Base-by-base conservation (phyloP, 768 basidiomycete species). In the Tricholoma hemisulphureum region DNA sequence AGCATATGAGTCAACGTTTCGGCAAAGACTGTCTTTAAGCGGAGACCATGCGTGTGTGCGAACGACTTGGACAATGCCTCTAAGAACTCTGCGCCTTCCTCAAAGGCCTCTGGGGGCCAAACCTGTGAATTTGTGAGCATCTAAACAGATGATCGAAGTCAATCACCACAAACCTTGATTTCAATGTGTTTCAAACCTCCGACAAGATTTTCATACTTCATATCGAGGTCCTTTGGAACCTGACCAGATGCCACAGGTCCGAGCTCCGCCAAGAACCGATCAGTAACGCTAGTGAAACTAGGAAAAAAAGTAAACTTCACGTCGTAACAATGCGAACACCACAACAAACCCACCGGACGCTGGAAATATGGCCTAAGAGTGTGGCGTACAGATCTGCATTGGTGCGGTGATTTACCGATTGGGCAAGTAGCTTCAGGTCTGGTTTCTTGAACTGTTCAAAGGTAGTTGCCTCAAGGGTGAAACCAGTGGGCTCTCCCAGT, bases 21-120 rank as follows among this genome's bases (percentile, higher is more conserved):
- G 1, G 93, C 91, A 69, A 95, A 96, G 11, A 88, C 85, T 20
- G 82, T 82, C 72, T 96, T 97, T 58, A 97, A 74, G 37, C 86
- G 82, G 39, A 86, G 76, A 7, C 95, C 95, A 64, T 95, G 94
- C 0, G 91, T 85, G 62, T 91, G 85, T 43, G 83, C 85, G 64
- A 92, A 97, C 0, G 88, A 86, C 65, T 87, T 89, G 2, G 94
- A 89, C 16, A 97, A 72, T 6, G 86, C 83, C 58, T 92, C 88
- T 72, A 97, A 73, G 63, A 96, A 97, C 63, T 98, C 95, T 2
- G 94, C 89, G 3, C 90, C 92, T 70, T 95, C 90, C 68, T 97
- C 95, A 57, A 97, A 95, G 4, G 89, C 86, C 68, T 94, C 91
- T 13, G 92, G 89, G 2, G 95, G 95, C 86, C 93, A 97, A 43